Percentiles rank a stretch among this genome's conserved stretches.
These are phyloP conservation scores for Stagonosporopsis rhizophila DNA, from an alignment of 2,329 filamentous ascomycete genomes.

Conservation along the genomic window DNA sequence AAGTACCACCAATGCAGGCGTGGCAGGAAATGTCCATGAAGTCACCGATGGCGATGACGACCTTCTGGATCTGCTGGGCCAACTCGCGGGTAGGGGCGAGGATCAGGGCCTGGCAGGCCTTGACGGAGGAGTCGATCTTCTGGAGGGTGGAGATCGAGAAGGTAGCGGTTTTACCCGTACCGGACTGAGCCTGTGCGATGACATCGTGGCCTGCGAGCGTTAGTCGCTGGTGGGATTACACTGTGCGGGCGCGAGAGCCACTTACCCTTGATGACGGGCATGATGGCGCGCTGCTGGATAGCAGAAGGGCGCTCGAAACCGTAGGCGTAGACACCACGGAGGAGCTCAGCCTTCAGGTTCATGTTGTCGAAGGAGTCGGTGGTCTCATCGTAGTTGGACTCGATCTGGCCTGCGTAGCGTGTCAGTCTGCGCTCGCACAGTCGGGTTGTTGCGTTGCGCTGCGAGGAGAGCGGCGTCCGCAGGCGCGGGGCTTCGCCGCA, in stretches of 20 bases:
- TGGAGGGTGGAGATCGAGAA: conserved; percentile 99
- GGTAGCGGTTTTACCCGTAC: conserved; percentile 99
- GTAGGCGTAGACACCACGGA: conserved; percentile 98
- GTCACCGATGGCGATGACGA: conserved; percentile 97
- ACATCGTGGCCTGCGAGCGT: conserved; percentile 80
- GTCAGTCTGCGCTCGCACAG: conserved; percentile 15
- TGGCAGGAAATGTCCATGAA: conserved; percentile 99
- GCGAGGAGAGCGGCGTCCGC: conserved; percentile 2
- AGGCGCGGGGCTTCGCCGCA: background rate
- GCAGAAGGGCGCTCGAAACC: conserved; percentile 99
- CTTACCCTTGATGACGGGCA: conserved; percentile 99
- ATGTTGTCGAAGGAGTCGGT: conserved; percentile 99
- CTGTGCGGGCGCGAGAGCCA: conserved; percentile 5
- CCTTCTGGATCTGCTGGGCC: conserved; percentile 99
- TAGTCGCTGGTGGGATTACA: conserved; percentile 26
- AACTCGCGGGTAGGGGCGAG: conserved; percentile 98
- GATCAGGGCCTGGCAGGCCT: conserved; percentile 97
- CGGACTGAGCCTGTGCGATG: conserved; percentile 98
- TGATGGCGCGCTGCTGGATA: conserved; percentile 99
- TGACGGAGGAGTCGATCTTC: conserved; percentile 94
- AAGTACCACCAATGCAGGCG: conserved; percentile 98
- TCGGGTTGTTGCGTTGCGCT: conserved; percentile 6
- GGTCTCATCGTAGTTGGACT: conserved; percentile 99
- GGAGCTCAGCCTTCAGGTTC: conserved; percentile 95
- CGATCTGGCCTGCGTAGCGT: conserved; percentile 81